Conservation (phyloP, 2,329 filamentous ascomycete species). For the Gliomastix tumulicola region DNA sequence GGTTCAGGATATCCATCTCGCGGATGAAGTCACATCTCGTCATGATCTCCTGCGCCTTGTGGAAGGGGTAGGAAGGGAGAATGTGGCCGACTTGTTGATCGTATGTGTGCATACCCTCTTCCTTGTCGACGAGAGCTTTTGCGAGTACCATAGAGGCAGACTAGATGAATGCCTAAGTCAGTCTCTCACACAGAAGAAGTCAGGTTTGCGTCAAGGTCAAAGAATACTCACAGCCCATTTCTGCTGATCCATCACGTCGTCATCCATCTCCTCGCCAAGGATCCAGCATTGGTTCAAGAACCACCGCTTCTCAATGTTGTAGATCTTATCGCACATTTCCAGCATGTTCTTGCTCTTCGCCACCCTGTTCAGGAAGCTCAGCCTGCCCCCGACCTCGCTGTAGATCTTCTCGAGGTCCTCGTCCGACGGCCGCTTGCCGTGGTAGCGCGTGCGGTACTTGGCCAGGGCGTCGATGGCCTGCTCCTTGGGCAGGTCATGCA, state of each 20-base stretch:
- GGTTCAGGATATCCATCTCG: constrained; percentile 84
- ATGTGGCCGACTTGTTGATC: constrained; percentile 62
- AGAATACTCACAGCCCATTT: constrained; percentile 77
- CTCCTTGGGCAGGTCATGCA: constrained; percentile 73
- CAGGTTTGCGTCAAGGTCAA: background rate
- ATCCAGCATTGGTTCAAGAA: constrained; percentile 73
- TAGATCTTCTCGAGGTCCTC: constrained; percentile 71
- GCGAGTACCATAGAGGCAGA: constrained; percentile 92
- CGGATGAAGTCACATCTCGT: constrained; percentile 93
- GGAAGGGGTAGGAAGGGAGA: constrained; percentile 73
- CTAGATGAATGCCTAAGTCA: constrained; percentile 27
- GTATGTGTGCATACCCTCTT: constrained; percentile 60
- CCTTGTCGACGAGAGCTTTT: constrained; percentile 79
- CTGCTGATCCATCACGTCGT: constrained; percentile 97
- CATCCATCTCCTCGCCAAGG: constrained; percentile 71
- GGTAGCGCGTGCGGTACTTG: constrained; percentile 77
- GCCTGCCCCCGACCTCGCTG: constrained; percentile 74
- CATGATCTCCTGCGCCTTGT: constrained; percentile 86
- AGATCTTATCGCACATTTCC: constrained; percentile 67
- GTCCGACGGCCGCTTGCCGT: constrained; percentile 48
- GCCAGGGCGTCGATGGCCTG: constrained; percentile 71
- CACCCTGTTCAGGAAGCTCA: constrained; percentile 83
- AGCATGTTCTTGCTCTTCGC: constrained; percentile 83
- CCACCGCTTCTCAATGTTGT: constrained; percentile 66
- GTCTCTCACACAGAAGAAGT: background rate